Conservation (phyloP, 257 asterid species). For the Ilex aquifolium region DNA sequence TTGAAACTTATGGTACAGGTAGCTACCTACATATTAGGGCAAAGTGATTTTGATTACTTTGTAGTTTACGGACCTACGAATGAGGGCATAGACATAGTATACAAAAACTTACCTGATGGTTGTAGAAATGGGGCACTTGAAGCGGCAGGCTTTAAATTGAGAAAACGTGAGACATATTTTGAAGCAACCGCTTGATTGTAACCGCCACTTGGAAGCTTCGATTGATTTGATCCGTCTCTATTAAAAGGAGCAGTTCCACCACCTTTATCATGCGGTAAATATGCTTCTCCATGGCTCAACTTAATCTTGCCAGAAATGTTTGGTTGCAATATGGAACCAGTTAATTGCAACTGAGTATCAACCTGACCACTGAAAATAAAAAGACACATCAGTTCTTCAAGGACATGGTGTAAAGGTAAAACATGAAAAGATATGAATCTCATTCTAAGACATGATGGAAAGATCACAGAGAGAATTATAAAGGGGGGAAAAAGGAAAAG, state of each 20-base stretch:
- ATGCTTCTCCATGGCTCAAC: slow-evolving; percentile 94
- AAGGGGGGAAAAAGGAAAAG: background rate
- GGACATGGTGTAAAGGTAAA: background rate
- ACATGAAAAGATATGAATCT: background rate
- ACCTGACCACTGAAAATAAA: slow-evolving; percentile 76
- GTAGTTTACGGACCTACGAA: background rate
- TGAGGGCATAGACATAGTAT: slow-evolving; percentile 2
- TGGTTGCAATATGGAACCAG: slow-evolving; percentile 95
- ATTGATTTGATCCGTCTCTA: slow-evolving; percentile 43
- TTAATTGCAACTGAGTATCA: slow-evolving; percentile 84
- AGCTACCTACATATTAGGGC: too few relatives aligned
- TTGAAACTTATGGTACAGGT: too few relatives aligned
- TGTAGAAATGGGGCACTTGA: slow-evolving; percentile 46
- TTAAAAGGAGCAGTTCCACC: slow-evolving; percentile 76
- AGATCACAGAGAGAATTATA: background rate
- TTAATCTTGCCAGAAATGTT: slow-evolving; percentile 92
- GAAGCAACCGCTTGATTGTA: slow-evolving; percentile 86
- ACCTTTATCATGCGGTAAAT: slow-evolving; percentile 95
- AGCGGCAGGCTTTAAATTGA: slow-evolving; percentile 77
- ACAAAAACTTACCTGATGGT: slow-evolving; percentile 60
- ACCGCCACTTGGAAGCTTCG: slow-evolving; percentile 54
- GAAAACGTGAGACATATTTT: slow-evolving; percentile 85
- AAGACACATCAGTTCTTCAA: background rate
- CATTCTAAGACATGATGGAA: background rate
- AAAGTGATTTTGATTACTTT: background rate